phyloP scores from a whole-genome alignment of 805 yeast species.

The Schwanniomyces pseudopolymorphus region DNA sequence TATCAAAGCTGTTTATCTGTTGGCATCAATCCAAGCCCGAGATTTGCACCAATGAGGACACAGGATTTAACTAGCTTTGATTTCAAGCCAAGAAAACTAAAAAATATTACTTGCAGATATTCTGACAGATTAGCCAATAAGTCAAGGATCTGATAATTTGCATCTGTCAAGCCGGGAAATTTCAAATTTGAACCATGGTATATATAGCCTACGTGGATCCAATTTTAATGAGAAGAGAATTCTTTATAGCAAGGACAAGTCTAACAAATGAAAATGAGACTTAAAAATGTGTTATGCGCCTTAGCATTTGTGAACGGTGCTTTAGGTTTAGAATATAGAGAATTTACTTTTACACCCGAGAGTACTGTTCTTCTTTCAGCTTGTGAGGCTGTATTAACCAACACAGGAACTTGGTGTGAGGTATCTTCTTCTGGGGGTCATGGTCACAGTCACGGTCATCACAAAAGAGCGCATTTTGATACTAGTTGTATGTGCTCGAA shows the following conservation, averaged over 20 bases:
- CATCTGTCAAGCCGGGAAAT: neutral
- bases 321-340: neutral
- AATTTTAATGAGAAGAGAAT: no score
- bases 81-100: neutral
- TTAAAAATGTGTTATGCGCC: neutral
- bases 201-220: neutral
- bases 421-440: neutral
- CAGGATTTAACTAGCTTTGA: neutral
- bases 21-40: neutral
- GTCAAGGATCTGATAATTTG: neutral
- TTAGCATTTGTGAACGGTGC: neutral
- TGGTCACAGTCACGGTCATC: neutral
- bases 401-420: neutral
- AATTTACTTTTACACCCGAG: neutral
- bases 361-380: neutral
- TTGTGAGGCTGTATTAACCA: neutral
- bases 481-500: constrained; percentile 24
- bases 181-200: neutral
- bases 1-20: neutral
- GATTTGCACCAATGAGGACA: neutral
- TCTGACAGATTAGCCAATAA: neutral
- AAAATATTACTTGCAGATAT: neutral
- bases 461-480: neutral
- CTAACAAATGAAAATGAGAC: neutral
- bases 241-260: no score